Evolutionary conservation across 192 early-diverging fungal genomes (phyloP), one percentile per base, ranked within the genome.

Genomic region (Gigaspora rosea): DNA sequence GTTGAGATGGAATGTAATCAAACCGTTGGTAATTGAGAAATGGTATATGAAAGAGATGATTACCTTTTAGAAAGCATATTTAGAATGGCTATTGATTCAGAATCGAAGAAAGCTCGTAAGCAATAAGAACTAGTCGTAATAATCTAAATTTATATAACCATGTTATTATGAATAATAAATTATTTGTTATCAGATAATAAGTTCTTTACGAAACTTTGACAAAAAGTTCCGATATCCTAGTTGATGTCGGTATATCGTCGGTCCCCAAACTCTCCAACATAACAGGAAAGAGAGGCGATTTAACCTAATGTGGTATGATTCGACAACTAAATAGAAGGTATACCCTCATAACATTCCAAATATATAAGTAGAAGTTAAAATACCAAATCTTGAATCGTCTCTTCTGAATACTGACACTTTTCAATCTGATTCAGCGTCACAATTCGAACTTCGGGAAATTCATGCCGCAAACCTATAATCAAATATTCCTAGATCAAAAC

Each of bases 401-500:
- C 71, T 62, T 81, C 80, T 11, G 71, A 67, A 6, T 27, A 52
- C 12, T 80, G 35, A 47, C 79, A 86, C 76, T 88, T 88, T 75
- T 82, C 81, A 8, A 87, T 67, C 32, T 82, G 83, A 49, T 75
- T n/a, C 1, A 88, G 36, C 1, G 84, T 68, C 49, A 88, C 49
- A 66, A 78, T 76, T 62, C 84, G 79, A 56, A 87, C 80, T 54
- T 76, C 69, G 4, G 82, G 80, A 27, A 78, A 75, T 67, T 80
- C 79, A 36, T 80, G 78, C 12, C 51, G 68, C 16, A 83, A 61
- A 7, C 84, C 84, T 64, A 80, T 69, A 8, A 63, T n/a, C 20
- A 85, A 66, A 67, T 79, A 83, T 32, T 63, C 27, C 78, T 82
- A 69, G 11, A 54, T 5, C 10, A 0, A 54, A 74, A 13, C 36